Evolutionary conservation across 2,329 filamentous ascomycete species (phyloP).

Genomic region (Hortaea werneckii): DNA sequence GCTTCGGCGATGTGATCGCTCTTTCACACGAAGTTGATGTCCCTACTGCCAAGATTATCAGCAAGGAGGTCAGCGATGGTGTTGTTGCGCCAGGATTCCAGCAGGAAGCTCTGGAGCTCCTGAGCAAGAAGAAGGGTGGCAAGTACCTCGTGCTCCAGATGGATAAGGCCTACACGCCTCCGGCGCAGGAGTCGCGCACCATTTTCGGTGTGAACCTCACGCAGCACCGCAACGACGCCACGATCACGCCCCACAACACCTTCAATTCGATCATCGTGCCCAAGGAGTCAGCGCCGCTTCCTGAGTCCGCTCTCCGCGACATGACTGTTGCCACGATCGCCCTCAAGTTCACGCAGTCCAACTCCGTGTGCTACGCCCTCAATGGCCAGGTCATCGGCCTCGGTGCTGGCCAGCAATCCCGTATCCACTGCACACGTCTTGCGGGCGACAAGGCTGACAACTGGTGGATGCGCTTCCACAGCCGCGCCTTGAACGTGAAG

Average conservation of each 20-base stretch:
- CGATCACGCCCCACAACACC: conserved; percentile 68
- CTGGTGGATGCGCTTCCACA: conserved; percentile 99
- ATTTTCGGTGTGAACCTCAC: conserved; percentile 82
- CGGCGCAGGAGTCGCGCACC: conserved; percentile 64
- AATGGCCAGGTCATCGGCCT: conserved; percentile 91
- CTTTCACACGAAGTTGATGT: conserved; percentile 85
- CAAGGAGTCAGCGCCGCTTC: conserved; percentile 62
- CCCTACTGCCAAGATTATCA: conserved; percentile 93
- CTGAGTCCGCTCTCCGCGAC: conserved; percentile 76
- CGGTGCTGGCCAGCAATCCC: conserved; percentile 90
- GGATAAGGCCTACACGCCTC: conserved; percentile 75
- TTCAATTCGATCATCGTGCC: conserved; percentile 81
- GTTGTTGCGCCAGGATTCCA: conserved; percentile 86
- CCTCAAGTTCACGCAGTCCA: conserved; percentile 97
- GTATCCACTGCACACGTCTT: conserved; percentile 95
- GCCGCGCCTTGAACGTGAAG: conserved; percentile 74
- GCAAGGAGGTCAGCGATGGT: conserved; percentile 93
- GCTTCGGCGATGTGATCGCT: conserved; percentile 93
- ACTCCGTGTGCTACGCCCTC: conserved; percentile 94
- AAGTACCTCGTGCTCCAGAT: conserved; percentile 95
- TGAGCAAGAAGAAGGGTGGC: conserved; percentile 96
- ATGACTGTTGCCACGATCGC: conserved; percentile 93
- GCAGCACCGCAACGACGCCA: conserved; percentile 87
- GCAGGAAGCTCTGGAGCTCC: conserved; percentile 74
- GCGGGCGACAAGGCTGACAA: conserved; percentile 98